Conservation (phyloP, 2,329 filamentous ascomycete species). For the Albophoma yamanashiensis region DNA sequence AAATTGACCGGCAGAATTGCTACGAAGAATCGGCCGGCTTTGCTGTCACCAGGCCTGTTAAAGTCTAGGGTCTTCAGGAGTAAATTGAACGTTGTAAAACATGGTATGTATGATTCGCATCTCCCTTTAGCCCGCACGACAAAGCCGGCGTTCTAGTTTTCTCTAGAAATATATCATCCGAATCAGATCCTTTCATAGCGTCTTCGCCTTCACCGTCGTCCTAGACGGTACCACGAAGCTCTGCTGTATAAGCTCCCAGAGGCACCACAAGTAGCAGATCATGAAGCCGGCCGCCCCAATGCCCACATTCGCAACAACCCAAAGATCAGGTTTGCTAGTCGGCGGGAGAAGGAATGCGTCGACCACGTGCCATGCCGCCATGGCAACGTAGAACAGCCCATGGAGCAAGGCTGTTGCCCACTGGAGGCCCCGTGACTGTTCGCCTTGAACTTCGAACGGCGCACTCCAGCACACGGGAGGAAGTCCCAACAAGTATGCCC, state of each 20-base stretch:
- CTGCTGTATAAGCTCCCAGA: constrained; percentile 55
- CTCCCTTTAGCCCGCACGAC: not conserved
- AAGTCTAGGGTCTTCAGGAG: no score
- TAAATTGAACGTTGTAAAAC: not conserved
- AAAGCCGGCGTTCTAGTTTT: not conserved
- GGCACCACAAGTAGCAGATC: constrained; percentile 85
- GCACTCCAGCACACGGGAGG: constrained; percentile 64
- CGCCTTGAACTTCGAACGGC: constrained; percentile 50
- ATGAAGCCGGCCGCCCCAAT: constrained; percentile 78
- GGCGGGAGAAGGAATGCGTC: constrained; percentile 63
- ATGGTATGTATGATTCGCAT: not conserved
- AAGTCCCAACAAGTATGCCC: constrained; percentile 83
- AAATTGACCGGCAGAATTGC: not conserved
- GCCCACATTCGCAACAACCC: constrained; percentile 85
- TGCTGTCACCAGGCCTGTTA: no score
- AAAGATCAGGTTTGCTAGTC: constrained; percentile 74
- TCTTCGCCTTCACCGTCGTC: constrained; percentile 23
- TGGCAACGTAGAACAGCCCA: constrained; percentile 61
- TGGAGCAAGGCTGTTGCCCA: constrained; percentile 62
- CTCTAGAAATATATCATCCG: not conserved
- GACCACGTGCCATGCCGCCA: constrained; percentile 71
- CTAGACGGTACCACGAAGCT: constrained; percentile 38
- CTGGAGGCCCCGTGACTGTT: constrained; percentile 18
- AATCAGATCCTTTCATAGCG: constrained; percentile 11
- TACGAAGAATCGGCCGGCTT: no score